Evolutionary conservation across 352 stramenopile genomes (phyloP).

Genomic region (Globisporangium okanoganense): DNA sequence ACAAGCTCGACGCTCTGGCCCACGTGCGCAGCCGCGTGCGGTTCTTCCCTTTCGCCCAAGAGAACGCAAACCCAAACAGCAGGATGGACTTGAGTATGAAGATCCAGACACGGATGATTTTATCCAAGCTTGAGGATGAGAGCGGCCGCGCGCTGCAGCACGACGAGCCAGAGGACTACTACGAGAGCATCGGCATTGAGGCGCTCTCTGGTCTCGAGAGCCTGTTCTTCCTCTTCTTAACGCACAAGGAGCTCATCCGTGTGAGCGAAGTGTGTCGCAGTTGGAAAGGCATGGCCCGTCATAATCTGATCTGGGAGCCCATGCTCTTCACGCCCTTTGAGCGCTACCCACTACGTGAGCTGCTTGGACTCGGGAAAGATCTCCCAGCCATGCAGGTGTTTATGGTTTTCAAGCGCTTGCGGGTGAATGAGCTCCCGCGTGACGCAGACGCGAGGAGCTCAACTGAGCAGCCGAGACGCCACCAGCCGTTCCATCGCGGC

Average conservation of each 20-base stretch:
- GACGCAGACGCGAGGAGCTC: neutral
- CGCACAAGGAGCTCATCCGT: constrained; percentile 34
- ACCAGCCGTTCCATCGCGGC: neutral
- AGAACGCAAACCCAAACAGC: neutral
- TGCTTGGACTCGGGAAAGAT: constrained; percentile 38
- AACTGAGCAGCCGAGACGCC: neutral
- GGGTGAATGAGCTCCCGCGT: constrained; percentile 22
- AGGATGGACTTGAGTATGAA: constrained; percentile 26
- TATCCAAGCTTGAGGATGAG: constrained; percentile 35
- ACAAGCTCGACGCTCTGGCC: constrained; percentile 56
- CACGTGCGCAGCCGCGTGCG: constrained; percentile 41
- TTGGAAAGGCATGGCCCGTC: constrained; percentile 47
- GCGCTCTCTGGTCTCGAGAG: constrained; percentile 51
- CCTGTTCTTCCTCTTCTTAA: constrained; percentile 62
- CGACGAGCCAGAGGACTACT: neutral
- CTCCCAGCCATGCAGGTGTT: constrained; percentile 72
- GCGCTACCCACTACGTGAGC: constrained; percentile 51
- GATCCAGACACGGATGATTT: constrained; percentile 54
- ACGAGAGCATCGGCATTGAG: constrained; percentile 30
- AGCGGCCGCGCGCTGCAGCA: neutral
- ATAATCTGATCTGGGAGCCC: constrained; percentile 69
- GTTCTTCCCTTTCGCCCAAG: constrained; percentile 27
- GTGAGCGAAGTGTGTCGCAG: constrained; percentile 47
- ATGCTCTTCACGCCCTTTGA: constrained; percentile 54
- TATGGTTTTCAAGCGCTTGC: constrained; percentile 62